phyloP scores from a whole-genome alignment of 2,329 filamentous ascomycete genomes.

The Ophiocordyceps unilateralis region DNA sequence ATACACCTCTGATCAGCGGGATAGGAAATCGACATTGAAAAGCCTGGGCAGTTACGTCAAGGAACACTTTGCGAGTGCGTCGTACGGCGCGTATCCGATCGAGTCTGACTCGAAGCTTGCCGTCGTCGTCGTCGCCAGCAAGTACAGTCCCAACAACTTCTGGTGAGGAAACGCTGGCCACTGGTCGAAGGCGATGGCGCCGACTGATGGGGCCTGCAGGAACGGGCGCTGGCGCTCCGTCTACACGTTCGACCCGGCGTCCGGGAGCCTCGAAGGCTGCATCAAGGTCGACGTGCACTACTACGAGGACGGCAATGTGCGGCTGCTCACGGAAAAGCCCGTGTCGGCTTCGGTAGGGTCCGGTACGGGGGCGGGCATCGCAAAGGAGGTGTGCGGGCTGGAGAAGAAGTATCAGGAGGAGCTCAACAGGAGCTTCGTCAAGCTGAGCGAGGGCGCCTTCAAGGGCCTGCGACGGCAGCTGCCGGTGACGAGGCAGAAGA shows the following conservation, averaged over 20 bases:
- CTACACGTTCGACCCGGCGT: slow-evolving; percentile 62
- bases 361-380: slow-evolving; percentile 48
- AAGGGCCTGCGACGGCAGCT: slow-evolving; percentile 84
- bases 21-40: slow-evolving; percentile 61
- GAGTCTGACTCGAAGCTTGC: slow-evolving; percentile 61
- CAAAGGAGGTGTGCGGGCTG: slow-evolving; percentile 56
- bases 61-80: slow-evolving; percentile 76
- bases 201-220: slow-evolving; percentile 27
- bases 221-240: slow-evolving; percentile 91
- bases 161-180: slow-evolving; percentile 39
- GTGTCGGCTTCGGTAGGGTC: slow-evolving; percentile 44
- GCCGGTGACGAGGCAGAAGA: slow-evolving; percentile 93
- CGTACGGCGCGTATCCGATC: slow-evolving; percentile 68
- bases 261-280: slow-evolving; percentile 51
- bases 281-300: slow-evolving; percentile 96
- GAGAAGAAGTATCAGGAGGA: slow-evolving; percentile 97
- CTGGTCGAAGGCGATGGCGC: neutral
- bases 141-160: slow-evolving; percentile 96
- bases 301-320: slow-evolving; percentile 97
- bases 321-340: slow-evolving; percentile 75
- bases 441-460: slow-evolving; percentile 83
- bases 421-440: slow-evolving; percentile 76
- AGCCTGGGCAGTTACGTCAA: slow-evolving; percentile 56
- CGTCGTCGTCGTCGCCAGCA: slow-evolving; percentile 78
- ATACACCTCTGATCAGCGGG: slow-evolving; percentile 24